Evolutionary conservation across 768 basidiomycete species (phyloP).

Genomic region (Suillus luteus): DNA sequence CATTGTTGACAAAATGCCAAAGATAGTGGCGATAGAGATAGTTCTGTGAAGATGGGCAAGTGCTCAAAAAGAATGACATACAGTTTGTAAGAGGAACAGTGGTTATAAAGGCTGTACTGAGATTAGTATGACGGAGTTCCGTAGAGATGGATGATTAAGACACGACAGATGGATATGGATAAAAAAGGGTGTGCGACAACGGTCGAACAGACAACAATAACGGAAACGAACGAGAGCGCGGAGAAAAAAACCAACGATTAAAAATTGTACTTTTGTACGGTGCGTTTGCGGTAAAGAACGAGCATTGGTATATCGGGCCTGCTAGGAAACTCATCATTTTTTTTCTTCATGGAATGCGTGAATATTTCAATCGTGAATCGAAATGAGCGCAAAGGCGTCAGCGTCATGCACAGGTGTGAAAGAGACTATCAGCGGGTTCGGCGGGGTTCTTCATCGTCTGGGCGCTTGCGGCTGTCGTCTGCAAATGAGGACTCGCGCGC

Average conservation of each 20-base stretch:
- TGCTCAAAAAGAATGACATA: constrained; percentile 13
- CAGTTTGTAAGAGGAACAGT: constrained; percentile 14
- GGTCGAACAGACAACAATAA: constrained; percentile 24
- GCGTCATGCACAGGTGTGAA: constrained; percentile 18
- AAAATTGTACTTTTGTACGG: constrained; percentile 21
- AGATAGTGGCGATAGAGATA: constrained; percentile 9
- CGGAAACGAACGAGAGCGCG: constrained; percentile 20
- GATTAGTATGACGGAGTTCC: constrained; percentile 20
- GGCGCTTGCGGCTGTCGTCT: constrained; percentile 19
- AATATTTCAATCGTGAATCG: constrained; percentile 25
- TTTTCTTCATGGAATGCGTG: constrained; percentile 28
- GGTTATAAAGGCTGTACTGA: constrained; percentile 18
- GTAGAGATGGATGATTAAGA: constrained; percentile 16
- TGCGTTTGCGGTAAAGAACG: constrained; percentile 16
- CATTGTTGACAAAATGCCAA: constrained; percentile 6
- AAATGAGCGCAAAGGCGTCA: constrained; percentile 7
- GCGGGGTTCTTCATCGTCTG: constrained; percentile 20
- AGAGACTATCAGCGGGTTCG: constrained; percentile 23
- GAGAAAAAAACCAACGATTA: constrained; percentile 19
- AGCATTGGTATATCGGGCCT: constrained; percentile 3
- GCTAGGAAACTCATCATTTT: constrained; percentile 23
- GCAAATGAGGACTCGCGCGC: constrained; percentile 19
- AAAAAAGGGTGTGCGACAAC: constrained; percentile 5
- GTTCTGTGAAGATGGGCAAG: constrained; percentile 12
- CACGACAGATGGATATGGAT: constrained; percentile 6